phyloP scores from a whole-genome alignment of 257 asterid species.

The Linaria vulgaris region DNA sequence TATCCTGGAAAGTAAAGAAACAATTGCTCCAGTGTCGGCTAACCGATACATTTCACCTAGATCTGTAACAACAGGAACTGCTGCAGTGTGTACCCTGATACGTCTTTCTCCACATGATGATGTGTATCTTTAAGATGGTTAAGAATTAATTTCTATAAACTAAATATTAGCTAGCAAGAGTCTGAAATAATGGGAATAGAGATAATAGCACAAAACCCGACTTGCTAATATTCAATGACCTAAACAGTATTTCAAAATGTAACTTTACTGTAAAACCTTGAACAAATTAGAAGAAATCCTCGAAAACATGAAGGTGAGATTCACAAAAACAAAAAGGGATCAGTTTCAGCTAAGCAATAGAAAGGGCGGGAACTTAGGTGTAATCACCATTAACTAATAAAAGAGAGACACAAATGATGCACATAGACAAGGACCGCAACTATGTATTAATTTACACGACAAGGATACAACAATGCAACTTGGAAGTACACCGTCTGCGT shows the following conservation, averaged over 20 bases:
- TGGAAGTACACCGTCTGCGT: slow-evolving; percentile 85
- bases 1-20: slow-evolving; percentile 83
- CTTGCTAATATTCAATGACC: slow-evolving; percentile 3
- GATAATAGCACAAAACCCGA: neutral
- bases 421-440: slow-evolving; percentile 19
- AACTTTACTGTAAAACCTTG: neutral
- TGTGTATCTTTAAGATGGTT: slow-evolving; percentile 72
- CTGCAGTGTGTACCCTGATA: slow-evolving; percentile 95
- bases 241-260: neutral
- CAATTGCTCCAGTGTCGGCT: slow-evolving; percentile 89
- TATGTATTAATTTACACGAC: slow-evolving; percentile 17
- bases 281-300: neutral
- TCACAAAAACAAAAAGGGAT: slow-evolving; percentile 1
- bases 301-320: neutral
- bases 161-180: slow-evolving; percentile 16
- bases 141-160: slow-evolving; percentile 32
- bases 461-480: slow-evolving; percentile 98
- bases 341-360: slow-evolving; percentile 12
- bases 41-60: slow-evolving; percentile 90
- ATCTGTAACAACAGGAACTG: slow-evolving; percentile 95
- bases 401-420: neutral
- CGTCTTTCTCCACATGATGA: slow-evolving; percentile 99
- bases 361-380: slow-evolving; percentile 18
- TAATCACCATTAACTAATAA: slow-evolving; percentile 14
- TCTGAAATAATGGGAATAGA: slow-evolving; percentile 18